Evolutionary conservation across 139 green algal genomes (phyloP).

Genomic region (Tetradesmus lagerheimii): DNA sequence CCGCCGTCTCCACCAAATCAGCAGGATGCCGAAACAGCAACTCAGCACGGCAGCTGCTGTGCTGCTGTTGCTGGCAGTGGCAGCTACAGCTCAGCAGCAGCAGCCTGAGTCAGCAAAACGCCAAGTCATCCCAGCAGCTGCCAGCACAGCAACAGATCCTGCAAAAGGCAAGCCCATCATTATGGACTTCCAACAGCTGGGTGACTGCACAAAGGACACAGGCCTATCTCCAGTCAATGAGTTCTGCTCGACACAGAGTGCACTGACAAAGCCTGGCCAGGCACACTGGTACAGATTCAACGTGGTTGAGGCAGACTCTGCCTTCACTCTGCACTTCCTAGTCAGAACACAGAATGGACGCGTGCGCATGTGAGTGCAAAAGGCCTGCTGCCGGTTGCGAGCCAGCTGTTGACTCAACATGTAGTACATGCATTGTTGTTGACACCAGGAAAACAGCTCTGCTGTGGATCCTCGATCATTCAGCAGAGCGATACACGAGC

Average conservation of each 20-base stretch:
- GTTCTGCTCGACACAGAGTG: background rate
- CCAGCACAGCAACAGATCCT: background rate
- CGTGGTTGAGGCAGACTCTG: background rate
- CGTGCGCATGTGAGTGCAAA: conserved; percentile 39
- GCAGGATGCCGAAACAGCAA: background rate
- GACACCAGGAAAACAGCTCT: too few relatives aligned
- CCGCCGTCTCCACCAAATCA: background rate
- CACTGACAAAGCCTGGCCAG: conserved; percentile 19
- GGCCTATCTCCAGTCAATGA: background rate
- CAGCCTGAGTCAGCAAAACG: background rate
- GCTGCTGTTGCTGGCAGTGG: background rate
- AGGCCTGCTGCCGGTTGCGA: too few relatives aligned
- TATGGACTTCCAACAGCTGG: conserved; percentile 26
- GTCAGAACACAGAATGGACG: conserved; percentile 18
- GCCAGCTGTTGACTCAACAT: too few relatives aligned
- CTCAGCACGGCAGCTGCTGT: background rate
- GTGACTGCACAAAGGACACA: conserved; percentile 30
- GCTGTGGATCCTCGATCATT: too few relatives aligned
- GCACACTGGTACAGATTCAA: conserved; percentile 33
- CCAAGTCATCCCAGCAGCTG: conserved; percentile 33
- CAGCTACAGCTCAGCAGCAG: conserved; percentile 21
- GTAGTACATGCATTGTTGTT: too few relatives aligned
- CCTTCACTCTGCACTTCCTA: conserved; percentile 34
- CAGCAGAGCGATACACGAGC: too few relatives aligned
- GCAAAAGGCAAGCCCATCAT: conserved; percentile 2